Percentiles rank a stretch among this genome's conserved stretches.
Evolutionary conservation across 306 rosid species (phyloP).

Genomic region (Parietaria judaica): DNA sequence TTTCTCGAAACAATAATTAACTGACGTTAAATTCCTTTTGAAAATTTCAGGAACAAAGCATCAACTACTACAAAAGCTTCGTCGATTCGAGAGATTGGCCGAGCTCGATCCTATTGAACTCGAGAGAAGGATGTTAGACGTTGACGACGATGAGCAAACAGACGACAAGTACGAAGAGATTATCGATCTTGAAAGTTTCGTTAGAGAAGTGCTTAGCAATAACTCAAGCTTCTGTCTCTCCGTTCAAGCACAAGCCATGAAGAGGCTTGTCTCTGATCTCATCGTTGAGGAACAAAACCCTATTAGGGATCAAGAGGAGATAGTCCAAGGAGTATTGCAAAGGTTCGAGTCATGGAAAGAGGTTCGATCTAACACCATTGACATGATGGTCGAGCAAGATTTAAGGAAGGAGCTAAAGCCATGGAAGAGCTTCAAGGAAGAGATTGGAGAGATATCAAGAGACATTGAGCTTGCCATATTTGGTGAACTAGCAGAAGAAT

Average conservation of each 20-base stretch:
- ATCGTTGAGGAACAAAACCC: slow-evolving; percentile 43
- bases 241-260: slow-evolving; percentile 29
- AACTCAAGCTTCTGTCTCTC: slow-evolving; percentile 21
- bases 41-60: slow-evolving; percentile 65
- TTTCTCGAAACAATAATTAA: background rate
- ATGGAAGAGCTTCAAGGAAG: slow-evolving; percentile 49
- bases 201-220: slow-evolving; percentile 27
- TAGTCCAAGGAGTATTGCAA: slow-evolving; percentile 37
- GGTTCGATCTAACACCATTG: slow-evolving; percentile 63
- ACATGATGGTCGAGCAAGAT: slow-evolving; percentile 79
- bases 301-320: slow-evolving; percentile 29
- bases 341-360: slow-evolving; percentile 63
- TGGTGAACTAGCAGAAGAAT: slow-evolving; percentile 51
- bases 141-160: slow-evolving; percentile 24
- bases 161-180: slow-evolving; percentile 35
- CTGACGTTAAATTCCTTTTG: background rate
- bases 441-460: slow-evolving; percentile 33
- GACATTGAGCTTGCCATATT: slow-evolving; percentile 63
- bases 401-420: slow-evolving; percentile 37
- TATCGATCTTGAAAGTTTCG: slow-evolving; percentile 14
- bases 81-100: slow-evolving; percentile 82
- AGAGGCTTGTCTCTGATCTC: slow-evolving; percentile 54
- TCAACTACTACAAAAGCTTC: slow-evolving; percentile 60
- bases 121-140: slow-evolving; percentile 53
- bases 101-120: slow-evolving; percentile 73